Conservation (phyloP, 192 early-diverging fungal species). For the Paraglomus brasilianum region DNA sequence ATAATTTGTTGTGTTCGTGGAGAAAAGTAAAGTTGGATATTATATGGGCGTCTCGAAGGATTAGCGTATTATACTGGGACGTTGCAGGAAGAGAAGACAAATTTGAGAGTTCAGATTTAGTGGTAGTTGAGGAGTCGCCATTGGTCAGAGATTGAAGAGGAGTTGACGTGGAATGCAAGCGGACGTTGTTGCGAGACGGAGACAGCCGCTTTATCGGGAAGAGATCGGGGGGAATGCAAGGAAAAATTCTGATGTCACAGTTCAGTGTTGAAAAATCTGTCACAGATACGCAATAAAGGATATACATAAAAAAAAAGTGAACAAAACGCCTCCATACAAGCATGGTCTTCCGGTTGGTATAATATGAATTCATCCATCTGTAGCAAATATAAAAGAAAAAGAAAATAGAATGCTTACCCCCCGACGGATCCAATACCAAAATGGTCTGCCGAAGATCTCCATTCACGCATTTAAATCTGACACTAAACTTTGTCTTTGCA, state of each 20-base stretch:
- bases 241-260: conserved; percentile 75
- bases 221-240: conserved; percentile 61
- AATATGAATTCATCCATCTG: neutral
- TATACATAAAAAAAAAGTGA: neutral
- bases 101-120: neutral
- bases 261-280: conserved; percentile 66
- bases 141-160: neutral
- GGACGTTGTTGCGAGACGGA: conserved; percentile 80
- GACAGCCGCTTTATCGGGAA: conserved; percentile 72
- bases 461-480: conserved; percentile 53
- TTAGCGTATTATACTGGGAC: conserved; percentile 84
- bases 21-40: conserved; percentile 76
- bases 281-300: conserved; percentile 32
- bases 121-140: neutral
- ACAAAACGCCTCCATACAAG: neutral
- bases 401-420: conserved; percentile 37
- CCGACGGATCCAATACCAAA: conserved; percentile 54
- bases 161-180: conserved; percentile 31
- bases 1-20: conserved; percentile 68
- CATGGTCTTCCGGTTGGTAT: conserved; percentile 13
- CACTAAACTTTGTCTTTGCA: conserved; percentile 49
- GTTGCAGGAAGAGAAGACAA: conserved; percentile 56
- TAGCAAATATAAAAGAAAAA: neutral
- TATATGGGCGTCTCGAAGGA: conserved; percentile 75
- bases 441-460: conserved; percentile 66